These are phyloP conservation scores for Ceratobasidium papillatum DNA, from an alignment of 1,284 basidiomycete genomes.

Conservation along the genomic window DNA sequence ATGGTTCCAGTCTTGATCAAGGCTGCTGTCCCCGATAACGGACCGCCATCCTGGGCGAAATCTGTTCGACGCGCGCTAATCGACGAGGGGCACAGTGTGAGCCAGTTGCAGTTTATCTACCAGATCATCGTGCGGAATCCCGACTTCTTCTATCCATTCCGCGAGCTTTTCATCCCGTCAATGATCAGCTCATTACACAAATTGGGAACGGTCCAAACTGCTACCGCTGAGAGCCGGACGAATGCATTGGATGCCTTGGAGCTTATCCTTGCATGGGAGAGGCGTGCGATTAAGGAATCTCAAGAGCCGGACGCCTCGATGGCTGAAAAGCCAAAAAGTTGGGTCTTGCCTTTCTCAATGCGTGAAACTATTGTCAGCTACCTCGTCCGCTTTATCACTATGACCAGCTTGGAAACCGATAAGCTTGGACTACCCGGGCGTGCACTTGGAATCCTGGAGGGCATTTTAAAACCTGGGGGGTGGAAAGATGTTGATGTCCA, in stretches of 20 bases:
- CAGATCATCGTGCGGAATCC: conserved; percentile 93
- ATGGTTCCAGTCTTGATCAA: conserved; percentile 85
- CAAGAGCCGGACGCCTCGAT: conserved; percentile 47
- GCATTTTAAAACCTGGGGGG: conserved; percentile 81
- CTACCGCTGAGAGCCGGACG: conserved; percentile 82
- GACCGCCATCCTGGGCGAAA: conserved; percentile 87
- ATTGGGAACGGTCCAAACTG: conserved; percentile 64
- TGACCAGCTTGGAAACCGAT: conserved; percentile 69
- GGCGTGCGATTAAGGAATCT: conserved; percentile 57
- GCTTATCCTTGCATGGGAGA: conserved; percentile 88
- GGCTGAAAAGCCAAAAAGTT: conserved; percentile 50
- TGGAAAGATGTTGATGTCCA: conserved; percentile 97
- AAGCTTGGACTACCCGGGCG: conserved; percentile 75
- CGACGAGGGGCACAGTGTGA: conserved; percentile 86
- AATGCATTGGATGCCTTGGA: conserved; percentile 86
- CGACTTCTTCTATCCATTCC: conserved; percentile 91
- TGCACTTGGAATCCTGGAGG: conserved; percentile 80
- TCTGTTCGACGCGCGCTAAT: conserved; percentile 86
- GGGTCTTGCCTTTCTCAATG: conserved; percentile 81
- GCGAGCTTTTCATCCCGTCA: conserved; percentile 94
- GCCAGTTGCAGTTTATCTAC: conserved; percentile 89
- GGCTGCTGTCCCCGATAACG: conserved; percentile 64
- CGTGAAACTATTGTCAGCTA: conserved; percentile 94
- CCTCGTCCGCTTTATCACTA: conserved; percentile 79
- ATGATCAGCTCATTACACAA: conserved; percentile 92